phyloP scores from a whole-genome alignment of 805 yeast species.

The Naumovozyma dairenensis region DNA sequence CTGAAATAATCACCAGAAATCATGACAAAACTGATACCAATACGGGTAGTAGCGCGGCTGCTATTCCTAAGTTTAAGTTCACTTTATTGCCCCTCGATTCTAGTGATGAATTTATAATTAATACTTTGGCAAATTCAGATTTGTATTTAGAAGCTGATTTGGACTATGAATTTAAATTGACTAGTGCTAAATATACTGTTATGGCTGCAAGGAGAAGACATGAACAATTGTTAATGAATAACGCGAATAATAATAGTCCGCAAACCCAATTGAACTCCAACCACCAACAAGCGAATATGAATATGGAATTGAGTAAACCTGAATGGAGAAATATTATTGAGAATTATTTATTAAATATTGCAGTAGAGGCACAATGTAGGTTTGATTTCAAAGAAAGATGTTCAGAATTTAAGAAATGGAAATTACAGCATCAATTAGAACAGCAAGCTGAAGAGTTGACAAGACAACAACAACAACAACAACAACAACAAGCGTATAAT shows the following conservation, averaged over 20 bases:
- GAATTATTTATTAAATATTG: conserved; percentile 48
- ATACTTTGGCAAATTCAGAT: conserved; percentile 42
- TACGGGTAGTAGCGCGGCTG: conserved; percentile 2
- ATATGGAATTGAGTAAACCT: conserved; percentile 31
- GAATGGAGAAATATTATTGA: conserved; percentile 67
- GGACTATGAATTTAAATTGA: conserved; percentile 38
- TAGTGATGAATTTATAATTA: conserved; percentile 36
- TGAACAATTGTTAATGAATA: conserved; percentile 11
- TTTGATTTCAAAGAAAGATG: conserved; percentile 45
- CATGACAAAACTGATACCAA: neutral
- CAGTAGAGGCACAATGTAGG: conserved; percentile 58
- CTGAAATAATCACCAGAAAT: conserved; percentile 24
- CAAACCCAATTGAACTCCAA: no score
- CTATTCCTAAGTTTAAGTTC: conserved; percentile 31
- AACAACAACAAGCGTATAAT: conserved; percentile 4
- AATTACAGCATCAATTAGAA: conserved; percentile 10
- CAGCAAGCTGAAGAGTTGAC: conserved; percentile 2
- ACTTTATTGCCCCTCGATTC: conserved; percentile 42
- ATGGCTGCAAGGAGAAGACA: conserved; percentile 43
- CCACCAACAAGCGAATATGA: no score
- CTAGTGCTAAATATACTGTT: conserved; percentile 50
- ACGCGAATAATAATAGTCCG: conserved; percentile 5
- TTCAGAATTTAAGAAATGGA: conserved; percentile 32
- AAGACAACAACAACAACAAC: conserved; percentile 12
- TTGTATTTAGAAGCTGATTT: conserved; percentile 50